Conservation (phyloP, 202 grass and related monocot genomes). For the Miscanthus sacchariflorus region DNA sequence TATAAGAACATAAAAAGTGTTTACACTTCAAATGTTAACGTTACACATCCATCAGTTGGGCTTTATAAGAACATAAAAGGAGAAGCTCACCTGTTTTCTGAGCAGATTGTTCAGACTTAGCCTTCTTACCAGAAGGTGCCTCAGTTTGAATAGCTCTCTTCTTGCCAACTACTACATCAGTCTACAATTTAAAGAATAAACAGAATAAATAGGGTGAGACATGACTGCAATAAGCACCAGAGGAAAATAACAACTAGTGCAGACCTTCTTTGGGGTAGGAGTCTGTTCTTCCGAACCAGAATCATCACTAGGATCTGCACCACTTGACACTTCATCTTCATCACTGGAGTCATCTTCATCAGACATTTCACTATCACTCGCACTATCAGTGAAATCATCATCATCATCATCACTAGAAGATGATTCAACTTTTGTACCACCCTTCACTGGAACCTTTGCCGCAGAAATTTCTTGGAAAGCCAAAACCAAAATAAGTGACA, state of each 20-base stretch:
- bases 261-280: conserved; percentile 64
- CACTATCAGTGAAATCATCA: conserved; percentile 38
- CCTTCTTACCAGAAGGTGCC: conserved; percentile 75
- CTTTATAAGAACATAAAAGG: not conserved
- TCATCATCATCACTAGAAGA: conserved; percentile 26
- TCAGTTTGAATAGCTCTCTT: conserved; percentile 57
- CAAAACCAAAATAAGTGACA: conserved; percentile 16
- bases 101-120: conserved; percentile 60
- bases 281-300: conserved; percentile 58
- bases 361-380: conserved; percentile 13
- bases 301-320: conserved; percentile 20
- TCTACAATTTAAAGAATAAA: conserved; percentile 27
- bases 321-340: conserved; percentile 25
- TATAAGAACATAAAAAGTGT: not conserved
- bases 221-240: not conserved
- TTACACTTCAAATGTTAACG: not conserved
- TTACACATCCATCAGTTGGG: not conserved
- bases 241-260: not conserved
- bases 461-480: conserved; percentile 33
- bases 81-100: conserved; percentile 58
- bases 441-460: conserved; percentile 22
- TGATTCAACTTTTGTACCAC: conserved; percentile 25
- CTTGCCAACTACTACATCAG: conserved; percentile 48
- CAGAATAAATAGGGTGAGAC: not conserved
- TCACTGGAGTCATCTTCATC: conserved; percentile 47